Conservation (phyloP, 805 yeast genomes). For the Saccharomyces jurei region DNA sequence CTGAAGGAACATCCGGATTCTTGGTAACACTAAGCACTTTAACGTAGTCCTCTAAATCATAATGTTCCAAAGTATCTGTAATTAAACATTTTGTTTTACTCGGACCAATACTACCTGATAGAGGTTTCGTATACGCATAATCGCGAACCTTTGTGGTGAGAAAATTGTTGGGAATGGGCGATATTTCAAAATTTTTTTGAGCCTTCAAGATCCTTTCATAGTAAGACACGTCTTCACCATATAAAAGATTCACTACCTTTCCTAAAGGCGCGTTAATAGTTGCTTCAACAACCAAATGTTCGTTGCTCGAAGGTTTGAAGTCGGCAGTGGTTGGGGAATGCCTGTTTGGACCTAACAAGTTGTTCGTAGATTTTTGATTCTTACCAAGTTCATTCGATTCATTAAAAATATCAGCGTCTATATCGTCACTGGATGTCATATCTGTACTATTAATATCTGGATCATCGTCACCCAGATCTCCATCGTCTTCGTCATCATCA, state of each 20-base stretch:
- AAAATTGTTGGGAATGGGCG: constrained; percentile 38
- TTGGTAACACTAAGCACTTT: constrained; percentile 49
- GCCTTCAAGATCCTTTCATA: constrained; percentile 39
- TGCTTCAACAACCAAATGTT: constrained; percentile 49
- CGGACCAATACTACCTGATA: constrained; percentile 65
- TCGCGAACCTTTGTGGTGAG: constrained; percentile 33
- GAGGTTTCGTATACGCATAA: constrained; percentile 55
- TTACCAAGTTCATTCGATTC: constrained; percentile 13
- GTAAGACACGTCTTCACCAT: constrained; percentile 49
- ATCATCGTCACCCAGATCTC: constrained; percentile 15
- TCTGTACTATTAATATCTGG: constrained; percentile 21
- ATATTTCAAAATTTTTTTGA: constrained; percentile 59
- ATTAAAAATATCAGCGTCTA: constrained; percentile 13
- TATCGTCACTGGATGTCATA: constrained; percentile 31
- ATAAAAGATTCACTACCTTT: constrained; percentile 46
- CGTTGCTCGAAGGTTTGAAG: constrained; percentile 41
- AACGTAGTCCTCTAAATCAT: constrained; percentile 41
- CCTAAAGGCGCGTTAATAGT: constrained; percentile 58
- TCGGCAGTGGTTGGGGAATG: constrained; percentile 43
- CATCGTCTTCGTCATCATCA: constrained; percentile 27
- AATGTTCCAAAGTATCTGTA: constrained; percentile 48
- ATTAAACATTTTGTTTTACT: constrained; percentile 64
- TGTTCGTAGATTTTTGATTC: not conserved
- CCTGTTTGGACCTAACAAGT: constrained; percentile 33
- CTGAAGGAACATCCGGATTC: constrained; percentile 82